A percentile compares a stretch with the other conserved stretches of the same genome.
These are phyloP conservation scores for Didymella exigua DNA, from an alignment of 2,329 filamentous ascomycete genomes.

Conservation along the genomic window DNA sequence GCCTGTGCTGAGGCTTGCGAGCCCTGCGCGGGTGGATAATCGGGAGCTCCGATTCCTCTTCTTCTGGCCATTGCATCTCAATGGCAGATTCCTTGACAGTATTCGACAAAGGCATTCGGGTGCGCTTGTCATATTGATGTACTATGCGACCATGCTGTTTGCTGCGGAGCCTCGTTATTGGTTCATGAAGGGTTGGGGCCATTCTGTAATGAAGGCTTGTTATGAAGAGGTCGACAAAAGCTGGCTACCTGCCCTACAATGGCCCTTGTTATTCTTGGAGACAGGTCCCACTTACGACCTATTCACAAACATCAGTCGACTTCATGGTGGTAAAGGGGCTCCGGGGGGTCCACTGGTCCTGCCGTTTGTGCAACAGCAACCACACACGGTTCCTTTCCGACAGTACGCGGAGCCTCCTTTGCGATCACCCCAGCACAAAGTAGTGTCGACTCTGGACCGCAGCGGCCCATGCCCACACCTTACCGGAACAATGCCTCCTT, in stretches of 20 bases:
- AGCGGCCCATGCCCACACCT: not conserved
- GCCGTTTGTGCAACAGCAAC: slow-evolving; percentile 8
- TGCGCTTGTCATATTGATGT: slow-evolving; percentile 47
- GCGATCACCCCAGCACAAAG: not conserved
- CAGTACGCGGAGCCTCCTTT: not conserved
- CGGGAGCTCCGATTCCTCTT: slow-evolving; percentile 46
- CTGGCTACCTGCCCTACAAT: slow-evolving; percentile 34
- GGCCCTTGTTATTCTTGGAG: slow-evolving; percentile 32
- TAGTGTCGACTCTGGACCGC: not conserved
- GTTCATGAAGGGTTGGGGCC: slow-evolving; percentile 49
- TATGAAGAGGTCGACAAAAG: slow-evolving; percentile 28
- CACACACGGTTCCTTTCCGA: slow-evolving; percentile 7
- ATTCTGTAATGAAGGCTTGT: slow-evolving; percentile 33
- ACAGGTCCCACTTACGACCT: slow-evolving; percentile 13
- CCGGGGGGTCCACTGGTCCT: not conserved
- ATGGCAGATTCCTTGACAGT: slow-evolving; percentile 37
- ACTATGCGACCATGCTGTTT: slow-evolving; percentile 47
- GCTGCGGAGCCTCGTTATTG: slow-evolving; percentile 45
- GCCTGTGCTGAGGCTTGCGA: slow-evolving; percentile 27
- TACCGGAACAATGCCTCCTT: slow-evolving; percentile 2
- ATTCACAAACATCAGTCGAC: not conserved
- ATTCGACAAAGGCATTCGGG: slow-evolving; percentile 41
- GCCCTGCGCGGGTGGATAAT: slow-evolving; percentile 34
- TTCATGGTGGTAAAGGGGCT: not conserved
- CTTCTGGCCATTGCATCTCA: slow-evolving; percentile 48